Evolutionary conservation across 768 basidiomycete genomes (phyloP), one percentile per base, ranked within the genome.

Genomic region (Amanita exitialis): DNA sequence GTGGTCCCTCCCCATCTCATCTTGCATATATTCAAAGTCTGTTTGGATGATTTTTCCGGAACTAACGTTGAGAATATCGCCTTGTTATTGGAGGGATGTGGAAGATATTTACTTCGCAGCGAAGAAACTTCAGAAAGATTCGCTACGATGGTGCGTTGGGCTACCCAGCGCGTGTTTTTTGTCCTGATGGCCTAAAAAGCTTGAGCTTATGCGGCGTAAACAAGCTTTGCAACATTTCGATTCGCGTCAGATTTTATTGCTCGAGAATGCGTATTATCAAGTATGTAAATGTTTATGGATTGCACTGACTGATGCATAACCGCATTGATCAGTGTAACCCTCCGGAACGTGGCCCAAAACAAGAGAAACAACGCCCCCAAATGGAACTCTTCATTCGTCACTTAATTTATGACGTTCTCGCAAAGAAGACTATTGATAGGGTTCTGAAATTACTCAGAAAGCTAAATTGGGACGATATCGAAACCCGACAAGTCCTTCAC

Each of bases 211-310:
- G 90, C 79, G 86, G 53, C 80, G 95, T 39, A 98, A 98, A 69
- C 93, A 96, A 74, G 85, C 76, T 49, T 77, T 92, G 72, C 84
- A 91, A 56, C 92, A 97, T 62, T 80, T 99, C 30, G 96, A 98
- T 65, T 86, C 90, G 61, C 75, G 93, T 15, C 91, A 98, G 61
- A 70, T 83, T 5, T 75, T 97, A 13, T 69, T 97, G 54, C 77
- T 99, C 27, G 96, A 98, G 66, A 99, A 99, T 64, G 96, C 96
- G 0, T 99, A 96, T 64, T 98, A 98, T 64, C 93, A 93, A 78
- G 92, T 91, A 43, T 44, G 65, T 55, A 8, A 7, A 18, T 44
- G 4, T 5, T 7, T 27, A 3, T 42, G 13, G 23, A 13, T 10
- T 25, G 25, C 39, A 30, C 51, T n/a, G 12, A 43, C 15, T 21